Evolutionary conservation across 768 basidiomycete genomes (phyloP), one percentile per base, ranked within the genome.

Genomic region (Pleurotus ostreatus): DNA sequence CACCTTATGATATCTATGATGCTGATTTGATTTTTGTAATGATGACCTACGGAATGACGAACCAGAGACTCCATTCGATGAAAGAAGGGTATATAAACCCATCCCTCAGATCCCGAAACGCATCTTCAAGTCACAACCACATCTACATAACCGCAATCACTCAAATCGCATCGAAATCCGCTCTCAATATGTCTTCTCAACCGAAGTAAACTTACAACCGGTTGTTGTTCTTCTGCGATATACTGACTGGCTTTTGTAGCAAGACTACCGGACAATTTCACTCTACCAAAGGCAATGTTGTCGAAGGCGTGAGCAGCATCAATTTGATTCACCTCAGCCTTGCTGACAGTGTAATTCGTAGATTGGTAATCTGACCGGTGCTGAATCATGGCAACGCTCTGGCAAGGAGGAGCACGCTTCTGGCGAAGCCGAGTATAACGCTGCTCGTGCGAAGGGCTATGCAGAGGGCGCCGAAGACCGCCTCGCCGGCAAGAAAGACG

Each of bases 401-500:
- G 74, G 74, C 39, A 62, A 71, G 57, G 51, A 73, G 56, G 70
- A 74, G 62, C 74, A 75, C 60, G 66, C 63, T 23, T 22, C 9
- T 3, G 53, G 74, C n/a, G 73, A 75, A 59, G 65, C 63, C 15
- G 68, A 68, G 61, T 61, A 62, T 59, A 63, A 69, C 16, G 67
- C 68, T 34, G 70, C 69, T 15, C 63, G 67, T 51, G 69, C 70
- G 15, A 62, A 73, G 57, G 71, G 65, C 34, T 75, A 71, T 59
- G 71, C 60, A 26, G 72, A 75, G 48, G 74, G 74, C 13, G 60
- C 68, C 2, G 56, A 51, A 20, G 74, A 75, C 58, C 61, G 62
- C 25, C 34, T 75, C 6, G 65, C 60, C 2, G 83, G 83, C 40
- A 80, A 81, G 66, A 77, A 79, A 57, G 82, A 84, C 53, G 63